phyloP scores from a whole-genome alignment of 2,329 filamentous ascomycete species.

The Monosporascus sp. region DNA sequence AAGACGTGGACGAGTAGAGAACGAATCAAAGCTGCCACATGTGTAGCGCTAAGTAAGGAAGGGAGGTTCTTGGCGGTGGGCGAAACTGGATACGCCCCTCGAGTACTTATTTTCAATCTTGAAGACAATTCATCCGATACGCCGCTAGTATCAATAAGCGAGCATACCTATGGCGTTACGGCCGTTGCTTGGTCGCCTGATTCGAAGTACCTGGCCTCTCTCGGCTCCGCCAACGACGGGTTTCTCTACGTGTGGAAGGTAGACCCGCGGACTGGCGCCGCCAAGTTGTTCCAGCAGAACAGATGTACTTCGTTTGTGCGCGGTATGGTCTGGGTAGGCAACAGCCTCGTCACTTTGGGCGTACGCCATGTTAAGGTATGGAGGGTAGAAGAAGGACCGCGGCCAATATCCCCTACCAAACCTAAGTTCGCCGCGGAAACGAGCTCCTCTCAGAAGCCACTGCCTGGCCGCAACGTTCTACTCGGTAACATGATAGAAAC shows the following conservation, averaged over 20 bases:
- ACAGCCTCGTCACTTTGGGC: constrained; percentile 76
- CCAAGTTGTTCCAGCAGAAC: constrained; percentile 77
- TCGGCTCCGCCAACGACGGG: constrained; percentile 86
- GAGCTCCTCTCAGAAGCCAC: constrained; percentile 53
- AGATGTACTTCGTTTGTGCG: constrained; percentile 85
- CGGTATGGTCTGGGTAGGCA: constrained; percentile 88
- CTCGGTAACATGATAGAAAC: constrained; percentile 76
- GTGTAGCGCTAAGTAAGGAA: constrained; percentile 81
- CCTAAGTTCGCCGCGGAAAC: constrained; percentile 47
- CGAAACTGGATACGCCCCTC: constrained; percentile 89
- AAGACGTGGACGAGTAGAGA: constrained; percentile 86
- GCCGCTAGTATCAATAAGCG: constrained; percentile 78
- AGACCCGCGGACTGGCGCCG: constrained; percentile 73
- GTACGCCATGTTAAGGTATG: constrained; percentile 91
- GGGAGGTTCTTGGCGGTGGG: constrained; percentile 85
- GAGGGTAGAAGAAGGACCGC: constrained; percentile 65
- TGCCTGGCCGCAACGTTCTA: constrained; percentile 82
- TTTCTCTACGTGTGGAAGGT: constrained; percentile 90
- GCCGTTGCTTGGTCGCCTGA: constrained; percentile 87
- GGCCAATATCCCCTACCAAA: constrained; percentile 58
- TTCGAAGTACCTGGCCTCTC: constrained; percentile 77
- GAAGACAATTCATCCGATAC: constrained; percentile 74
- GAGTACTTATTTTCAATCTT: constrained; percentile 85
- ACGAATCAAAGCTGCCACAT: constrained; percentile 89
- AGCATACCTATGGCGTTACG: constrained; percentile 86